phyloP scores from a whole-genome alignment of 2,329 filamentous ascomycete species.

The Aquanectria penicillioides region DNA sequence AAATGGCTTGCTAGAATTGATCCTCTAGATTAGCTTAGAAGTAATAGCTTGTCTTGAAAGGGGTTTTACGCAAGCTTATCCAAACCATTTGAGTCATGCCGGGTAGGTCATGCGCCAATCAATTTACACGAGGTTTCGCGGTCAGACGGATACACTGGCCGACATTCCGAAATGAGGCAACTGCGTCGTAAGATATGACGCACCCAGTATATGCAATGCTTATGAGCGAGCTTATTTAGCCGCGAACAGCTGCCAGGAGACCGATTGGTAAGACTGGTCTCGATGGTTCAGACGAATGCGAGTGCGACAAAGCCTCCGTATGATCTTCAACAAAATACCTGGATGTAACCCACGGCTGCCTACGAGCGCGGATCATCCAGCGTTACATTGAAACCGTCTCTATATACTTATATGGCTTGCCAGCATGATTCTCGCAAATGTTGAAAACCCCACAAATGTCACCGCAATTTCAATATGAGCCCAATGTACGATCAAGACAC shows the following conservation, averaged over 20 bases:
- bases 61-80: background rate
- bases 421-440: no score
- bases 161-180: background rate
- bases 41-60: background rate
- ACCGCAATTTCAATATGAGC: no score
- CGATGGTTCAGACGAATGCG: no score
- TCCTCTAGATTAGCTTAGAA: no score
- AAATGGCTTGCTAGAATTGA: no score
- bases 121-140: background rate
- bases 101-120: background rate
- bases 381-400: no score
- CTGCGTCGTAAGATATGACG: background rate
- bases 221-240: background rate
- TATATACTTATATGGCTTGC: no score
- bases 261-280: no score
- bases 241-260: background rate
- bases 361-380: background rate
- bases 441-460: no score
- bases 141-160: background rate
- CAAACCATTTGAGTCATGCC: no score
- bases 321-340: background rate
- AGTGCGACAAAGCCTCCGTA: no score
- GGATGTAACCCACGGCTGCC: background rate
- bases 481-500: no score
- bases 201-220: background rate